phyloP scores from a whole-genome alignment of 2,329 filamentous ascomycete species.

The Xylaria sp. region DNA sequence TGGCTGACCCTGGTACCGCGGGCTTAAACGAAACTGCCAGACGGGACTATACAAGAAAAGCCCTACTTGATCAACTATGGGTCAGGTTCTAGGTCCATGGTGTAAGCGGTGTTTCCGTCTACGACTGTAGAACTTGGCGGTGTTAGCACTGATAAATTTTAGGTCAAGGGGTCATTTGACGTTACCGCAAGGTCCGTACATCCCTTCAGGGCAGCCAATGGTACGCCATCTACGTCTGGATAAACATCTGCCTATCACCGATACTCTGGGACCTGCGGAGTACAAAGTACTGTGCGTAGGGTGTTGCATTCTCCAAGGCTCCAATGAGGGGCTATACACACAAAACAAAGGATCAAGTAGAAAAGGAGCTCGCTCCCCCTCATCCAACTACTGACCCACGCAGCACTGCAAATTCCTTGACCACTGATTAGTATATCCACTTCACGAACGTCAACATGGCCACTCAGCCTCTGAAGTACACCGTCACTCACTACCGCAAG shows the following conservation, averaged over 20 bases:
- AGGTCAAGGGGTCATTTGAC: background rate
- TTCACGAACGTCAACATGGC: slow-evolving; percentile 4
- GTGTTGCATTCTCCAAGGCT: background rate
- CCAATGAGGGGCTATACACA: background rate
- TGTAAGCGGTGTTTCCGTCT: background rate
- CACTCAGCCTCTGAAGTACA: slow-evolving; percentile 42
- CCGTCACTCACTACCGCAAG: slow-evolving; percentile 47
- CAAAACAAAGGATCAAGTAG: slow-evolving; percentile 1
- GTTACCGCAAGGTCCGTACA: background rate
- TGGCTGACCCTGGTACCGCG: background rate
- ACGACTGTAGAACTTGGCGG: background rate
- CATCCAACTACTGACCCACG: slow-evolving; percentile 7
- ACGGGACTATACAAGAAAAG: background rate
- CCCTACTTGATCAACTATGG: background rate
- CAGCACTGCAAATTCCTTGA: background rate
- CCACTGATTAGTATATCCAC: background rate
- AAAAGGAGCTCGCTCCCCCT: slow-evolving; percentile 8
- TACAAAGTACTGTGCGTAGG: background rate
- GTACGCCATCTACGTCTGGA: background rate
- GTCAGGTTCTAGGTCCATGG: background rate
- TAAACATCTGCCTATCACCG: background rate
- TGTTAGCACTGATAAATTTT: background rate
- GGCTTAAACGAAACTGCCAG: background rate
- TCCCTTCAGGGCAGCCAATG: background rate
- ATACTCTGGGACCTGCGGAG: background rate